These are phyloP conservation scores for Picea sitchensis DNA, from an alignment of 75 land plant genomes.

Conservation along the genomic window DNA sequence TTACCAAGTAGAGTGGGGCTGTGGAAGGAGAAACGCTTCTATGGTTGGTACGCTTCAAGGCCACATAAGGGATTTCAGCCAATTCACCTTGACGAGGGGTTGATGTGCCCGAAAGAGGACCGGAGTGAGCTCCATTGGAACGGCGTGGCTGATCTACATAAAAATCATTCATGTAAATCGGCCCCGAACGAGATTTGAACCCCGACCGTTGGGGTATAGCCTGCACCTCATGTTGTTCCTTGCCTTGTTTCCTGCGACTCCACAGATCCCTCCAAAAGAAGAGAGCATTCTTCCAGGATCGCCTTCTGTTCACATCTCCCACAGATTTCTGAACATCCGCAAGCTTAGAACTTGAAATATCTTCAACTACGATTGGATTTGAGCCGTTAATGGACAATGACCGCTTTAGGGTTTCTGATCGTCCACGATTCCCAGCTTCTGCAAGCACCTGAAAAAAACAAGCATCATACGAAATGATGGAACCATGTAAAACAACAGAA, in stretches of 20 bases:
- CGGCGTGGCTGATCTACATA: too few relatives aligned
- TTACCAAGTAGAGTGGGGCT: slow-evolving; percentile 2
- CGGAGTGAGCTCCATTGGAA: background rate
- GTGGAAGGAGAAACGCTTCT: background rate
- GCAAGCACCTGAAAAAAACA: slow-evolving; percentile 2
- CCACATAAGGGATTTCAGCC: background rate
- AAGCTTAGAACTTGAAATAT: background rate
- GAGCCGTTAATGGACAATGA: too few relatives aligned
- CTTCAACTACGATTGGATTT: background rate
- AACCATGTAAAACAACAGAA: too few relatives aligned
- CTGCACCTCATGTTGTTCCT: background rate
- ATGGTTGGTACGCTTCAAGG: background rate
- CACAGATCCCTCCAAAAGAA: slow-evolving; percentile 1
- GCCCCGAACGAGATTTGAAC: background rate
- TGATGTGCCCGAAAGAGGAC: background rate
- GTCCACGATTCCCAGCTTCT: background rate
- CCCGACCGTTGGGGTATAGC: background rate
- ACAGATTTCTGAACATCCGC: background rate
- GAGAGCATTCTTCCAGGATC: background rate
- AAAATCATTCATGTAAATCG: slow-evolving; percentile 1
- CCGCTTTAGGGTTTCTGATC: too few relatives aligned
- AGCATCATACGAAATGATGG: too few relatives aligned
- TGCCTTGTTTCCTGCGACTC: background rate
- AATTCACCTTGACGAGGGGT: background rate
- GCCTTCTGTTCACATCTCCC: slow-evolving; percentile 6